These are phyloP conservation scores for Ceratobasidium sp. DNA, from an alignment of 1,284 basidiomycete species.

Conservation along the genomic window DNA sequence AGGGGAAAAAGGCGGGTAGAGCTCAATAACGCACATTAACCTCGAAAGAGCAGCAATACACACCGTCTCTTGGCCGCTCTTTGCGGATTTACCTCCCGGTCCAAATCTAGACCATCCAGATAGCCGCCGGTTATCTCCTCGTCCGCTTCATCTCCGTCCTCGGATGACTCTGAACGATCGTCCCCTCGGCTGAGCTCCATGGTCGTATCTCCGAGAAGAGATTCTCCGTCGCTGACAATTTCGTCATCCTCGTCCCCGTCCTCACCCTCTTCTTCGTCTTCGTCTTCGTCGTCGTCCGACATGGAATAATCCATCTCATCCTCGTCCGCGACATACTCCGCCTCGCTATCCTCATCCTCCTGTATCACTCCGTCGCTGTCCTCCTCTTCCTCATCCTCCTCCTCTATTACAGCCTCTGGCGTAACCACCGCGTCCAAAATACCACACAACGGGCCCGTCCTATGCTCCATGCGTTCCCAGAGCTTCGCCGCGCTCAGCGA, in stretches of 20 bases:
- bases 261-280: conserved; percentile 52
- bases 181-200: conserved; percentile 29
- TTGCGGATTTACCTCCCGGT: conserved; percentile 50
- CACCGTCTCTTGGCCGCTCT: conserved; percentile 13
- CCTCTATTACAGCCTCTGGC: conserved; percentile 48
- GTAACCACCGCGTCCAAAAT: conserved; percentile 60
- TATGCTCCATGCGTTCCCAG: conserved; percentile 43
- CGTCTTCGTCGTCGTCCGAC: conserved; percentile 52
- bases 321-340: conserved; percentile 48
- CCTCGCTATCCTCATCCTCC: conserved; percentile 47
- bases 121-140: conserved; percentile 56
- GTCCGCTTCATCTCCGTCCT: conserved; percentile 51
- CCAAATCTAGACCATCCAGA: conserved; percentile 51
- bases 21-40: neutral
- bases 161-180: conserved; percentile 5
- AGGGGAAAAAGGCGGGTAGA: neutral
- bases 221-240: conserved; percentile 51
- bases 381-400: conserved; percentile 49
- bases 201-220: conserved; percentile 28
- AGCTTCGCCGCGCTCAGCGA: conserved; percentile 39
- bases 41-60: neutral
- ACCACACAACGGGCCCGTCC: conserved; percentile 59
- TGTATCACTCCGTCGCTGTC: conserved; percentile 44
- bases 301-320: conserved; percentile 44
- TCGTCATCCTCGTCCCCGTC: conserved; percentile 54